Evolutionary conservation across 129 eudicot species (phyloP).

Genomic region (Helianthus annuus): DNA sequence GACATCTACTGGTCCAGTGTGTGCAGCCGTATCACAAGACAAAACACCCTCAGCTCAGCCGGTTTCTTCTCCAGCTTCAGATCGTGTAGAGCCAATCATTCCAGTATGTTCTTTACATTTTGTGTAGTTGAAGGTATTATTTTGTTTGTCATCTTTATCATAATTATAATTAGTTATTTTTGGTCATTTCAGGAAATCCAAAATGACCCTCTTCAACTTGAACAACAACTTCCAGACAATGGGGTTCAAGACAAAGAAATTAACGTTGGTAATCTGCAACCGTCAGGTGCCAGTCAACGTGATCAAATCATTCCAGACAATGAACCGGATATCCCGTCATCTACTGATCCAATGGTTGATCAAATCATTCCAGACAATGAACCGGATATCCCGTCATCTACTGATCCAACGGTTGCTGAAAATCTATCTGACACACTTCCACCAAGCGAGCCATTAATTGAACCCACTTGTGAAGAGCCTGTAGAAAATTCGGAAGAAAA

Average conservation of each 20-base stretch:
- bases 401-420: slow-evolving; percentile 18
- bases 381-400: not conserved
- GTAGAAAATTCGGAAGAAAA: slow-evolving; percentile 8
- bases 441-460: slow-evolving; percentile 1
- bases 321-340: slow-evolving; percentile 15
- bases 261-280: not conserved
- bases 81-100: not conserved
- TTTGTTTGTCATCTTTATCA: not conserved
- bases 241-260: slow-evolving; percentile 2
- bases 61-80: slow-evolving; percentile 5
- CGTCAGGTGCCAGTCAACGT: not conserved
- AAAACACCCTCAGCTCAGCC: not conserved
- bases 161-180: slow-evolving; percentile 2
- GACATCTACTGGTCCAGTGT: too few species aligned
- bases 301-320: slow-evolving; percentile 6
- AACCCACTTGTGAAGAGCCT: slow-evolving; percentile 8
- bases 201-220: not conserved
- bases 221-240: not conserved
- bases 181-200: not conserved
- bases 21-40: not conserved
- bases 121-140: not conserved
- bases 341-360: not conserved
- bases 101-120: slow-evolving; percentile 18
- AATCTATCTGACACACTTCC: slow-evolving; percentile 19
- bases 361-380: slow-evolving; percentile 18